Percentiles rank a stretch among this genome's conserved stretches.
These are phyloP conservation scores for Astrothelium macrocarpum DNA, from an alignment of 495 filamentous ascomycete species.

Conservation along the genomic window DNA sequence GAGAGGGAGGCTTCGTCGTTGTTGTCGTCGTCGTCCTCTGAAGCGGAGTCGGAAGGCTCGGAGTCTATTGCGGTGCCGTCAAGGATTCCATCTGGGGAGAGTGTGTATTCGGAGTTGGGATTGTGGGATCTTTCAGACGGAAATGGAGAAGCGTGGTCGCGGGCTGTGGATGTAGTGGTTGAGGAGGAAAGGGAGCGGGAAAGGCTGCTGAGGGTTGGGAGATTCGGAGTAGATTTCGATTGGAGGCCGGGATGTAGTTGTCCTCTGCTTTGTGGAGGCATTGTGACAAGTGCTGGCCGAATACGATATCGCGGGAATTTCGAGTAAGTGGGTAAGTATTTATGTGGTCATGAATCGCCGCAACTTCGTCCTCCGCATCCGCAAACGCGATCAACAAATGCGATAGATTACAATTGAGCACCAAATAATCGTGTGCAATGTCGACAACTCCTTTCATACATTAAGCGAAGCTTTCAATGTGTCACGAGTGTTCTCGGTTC, in stretches of 20 bases:
- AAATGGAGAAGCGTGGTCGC: background rate
- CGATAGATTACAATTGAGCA: too few relatives aligned
- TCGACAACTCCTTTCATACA: too few relatives aligned
- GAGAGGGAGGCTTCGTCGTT: background rate
- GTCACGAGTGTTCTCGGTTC: too few relatives aligned
- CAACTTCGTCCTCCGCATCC: too few relatives aligned
- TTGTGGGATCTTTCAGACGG: conserved; percentile 4
- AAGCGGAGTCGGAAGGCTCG: conserved; percentile 12
- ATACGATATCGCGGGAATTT: background rate
- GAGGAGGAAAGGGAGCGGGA: conserved; percentile 7
- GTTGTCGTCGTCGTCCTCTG: conserved; percentile 14
- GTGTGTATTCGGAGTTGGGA: conserved; percentile 21
- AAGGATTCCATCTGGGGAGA: conserved; percentile 25
- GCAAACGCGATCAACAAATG: too few relatives aligned
- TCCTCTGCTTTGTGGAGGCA: conserved; percentile 33
- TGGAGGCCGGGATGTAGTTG: conserved; percentile 21
- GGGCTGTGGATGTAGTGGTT: conserved; percentile 1
- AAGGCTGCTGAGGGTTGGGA: conserved; percentile 23
- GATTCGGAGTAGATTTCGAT: conserved; percentile 34
- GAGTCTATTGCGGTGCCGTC: conserved; percentile 26
- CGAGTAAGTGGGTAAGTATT: too few relatives aligned
- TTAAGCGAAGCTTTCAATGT: too few relatives aligned
- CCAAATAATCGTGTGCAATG: too few relatives aligned
- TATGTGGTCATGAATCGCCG: too few relatives aligned
- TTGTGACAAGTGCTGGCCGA: background rate